Percentiles rank a stretch among this genome's conserved stretches.
phyloP scores from a whole-genome alignment of 306 rosid genomes.

The Casuarina cunninghamiana region DNA sequence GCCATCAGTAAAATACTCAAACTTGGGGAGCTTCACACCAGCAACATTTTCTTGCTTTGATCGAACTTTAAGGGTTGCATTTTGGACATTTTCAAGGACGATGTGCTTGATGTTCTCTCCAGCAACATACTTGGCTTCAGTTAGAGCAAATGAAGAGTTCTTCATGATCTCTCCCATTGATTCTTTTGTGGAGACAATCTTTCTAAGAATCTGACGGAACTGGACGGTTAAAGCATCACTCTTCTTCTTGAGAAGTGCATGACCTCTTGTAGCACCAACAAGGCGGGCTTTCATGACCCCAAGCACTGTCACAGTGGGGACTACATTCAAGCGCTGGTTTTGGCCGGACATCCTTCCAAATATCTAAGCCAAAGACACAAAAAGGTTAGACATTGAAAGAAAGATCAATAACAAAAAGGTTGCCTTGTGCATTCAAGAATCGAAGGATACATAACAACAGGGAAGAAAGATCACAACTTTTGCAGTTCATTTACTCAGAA shows the following conservation, averaged over 20 bases:
- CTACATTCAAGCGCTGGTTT: conserved; percentile 86
- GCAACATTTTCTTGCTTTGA: conserved; percentile 85
- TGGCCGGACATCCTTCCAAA: conserved; percentile 76
- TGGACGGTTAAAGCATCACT: conserved; percentile 93
- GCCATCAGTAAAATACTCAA: conserved; percentile 64
- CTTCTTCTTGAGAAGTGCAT: conserved; percentile 96
- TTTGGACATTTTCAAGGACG: conserved; percentile 83
- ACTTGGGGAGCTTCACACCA: conserved; percentile 92
- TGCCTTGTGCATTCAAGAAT: neutral
- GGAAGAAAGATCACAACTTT: too few relatives aligned
- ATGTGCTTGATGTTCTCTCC: conserved; percentile 87
- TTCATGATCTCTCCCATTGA: conserved; percentile 97
- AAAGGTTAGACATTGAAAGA: neutral
- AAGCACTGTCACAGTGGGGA: conserved; percentile 94
- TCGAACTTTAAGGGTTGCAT: conserved; percentile 76
- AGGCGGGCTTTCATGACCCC: conserved; percentile 83
- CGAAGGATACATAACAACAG: neutral
- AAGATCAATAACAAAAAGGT: neutral
- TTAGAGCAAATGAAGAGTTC: conserved; percentile 74
- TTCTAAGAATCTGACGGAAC: conserved; percentile 81
- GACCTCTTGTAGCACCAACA: conserved; percentile 91
- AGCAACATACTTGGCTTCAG: conserved; percentile 92
- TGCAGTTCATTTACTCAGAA: neutral
- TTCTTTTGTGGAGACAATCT: conserved; percentile 87
- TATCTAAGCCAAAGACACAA: conserved; percentile 34